Evolutionary conservation across 2,329 filamentous ascomycete species (phyloP).

Genomic region (Annulohypoxylon truncatum): DNA sequence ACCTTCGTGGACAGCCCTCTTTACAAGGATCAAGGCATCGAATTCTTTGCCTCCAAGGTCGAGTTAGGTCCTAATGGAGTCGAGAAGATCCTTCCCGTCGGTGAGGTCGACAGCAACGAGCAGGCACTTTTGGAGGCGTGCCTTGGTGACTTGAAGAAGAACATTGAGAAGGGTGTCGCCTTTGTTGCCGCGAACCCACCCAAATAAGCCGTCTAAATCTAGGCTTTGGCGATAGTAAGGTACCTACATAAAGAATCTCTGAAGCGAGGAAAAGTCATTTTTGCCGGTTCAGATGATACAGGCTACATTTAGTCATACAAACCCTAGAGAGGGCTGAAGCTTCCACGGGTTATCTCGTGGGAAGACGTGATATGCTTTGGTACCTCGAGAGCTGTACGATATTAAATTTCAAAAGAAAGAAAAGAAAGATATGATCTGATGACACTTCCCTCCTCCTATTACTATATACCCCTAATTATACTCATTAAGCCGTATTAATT

Average conservation of each 20-base stretch:
- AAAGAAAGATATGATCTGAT: constrained; percentile 8
- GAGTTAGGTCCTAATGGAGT: constrained; percentile 97
- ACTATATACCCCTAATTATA: neutral
- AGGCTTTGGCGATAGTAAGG: constrained; percentile 4
- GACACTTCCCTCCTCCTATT: neutral
- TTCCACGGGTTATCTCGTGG: constrained; percentile 29
- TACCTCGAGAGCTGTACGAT: constrained; percentile 45
- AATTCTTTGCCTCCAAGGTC: constrained; percentile 96
- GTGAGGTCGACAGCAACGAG: constrained; percentile 86
- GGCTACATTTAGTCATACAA: constrained; percentile 34
- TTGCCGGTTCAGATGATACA: constrained; percentile 36
- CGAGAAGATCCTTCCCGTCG: constrained; percentile 90
- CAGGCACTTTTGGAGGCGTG: constrained; percentile 88
- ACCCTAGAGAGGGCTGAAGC: constrained; percentile 19
- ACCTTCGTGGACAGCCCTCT: constrained; percentile 97
- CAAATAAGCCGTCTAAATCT: constrained; percentile 59
- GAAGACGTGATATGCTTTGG: constrained; percentile 27
- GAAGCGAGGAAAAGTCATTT: constrained; percentile 16
- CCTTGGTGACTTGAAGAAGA: constrained; percentile 88
- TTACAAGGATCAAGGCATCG: constrained; percentile 97
- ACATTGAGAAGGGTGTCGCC: constrained; percentile 89
- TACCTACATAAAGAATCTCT: constrained; percentile 7
- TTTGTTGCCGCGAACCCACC: constrained; percentile 71
- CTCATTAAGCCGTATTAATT: neutral
- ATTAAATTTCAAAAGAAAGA: constrained; percentile 20